Conservation (phyloP, 2,329 filamentous ascomycete genomes). For the Penicillium frequentans region DNA sequence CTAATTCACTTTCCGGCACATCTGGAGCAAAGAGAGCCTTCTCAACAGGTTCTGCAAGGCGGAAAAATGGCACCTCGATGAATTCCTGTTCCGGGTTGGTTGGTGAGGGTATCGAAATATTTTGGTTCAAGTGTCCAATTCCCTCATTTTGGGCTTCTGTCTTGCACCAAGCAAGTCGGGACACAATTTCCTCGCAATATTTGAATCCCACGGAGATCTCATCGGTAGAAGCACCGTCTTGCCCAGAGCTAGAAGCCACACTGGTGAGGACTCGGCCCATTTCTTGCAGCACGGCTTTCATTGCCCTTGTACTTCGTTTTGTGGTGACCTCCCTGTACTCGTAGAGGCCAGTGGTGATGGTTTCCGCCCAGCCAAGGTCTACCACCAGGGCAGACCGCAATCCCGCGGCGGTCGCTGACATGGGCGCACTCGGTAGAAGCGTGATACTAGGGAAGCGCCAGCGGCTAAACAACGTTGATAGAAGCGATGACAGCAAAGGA, state of each 20-base stretch:
- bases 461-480: constrained; percentile 76
- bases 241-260: constrained; percentile 22
- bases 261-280: constrained; percentile 53
- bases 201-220: constrained; percentile 63
- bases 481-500: constrained; percentile 70
- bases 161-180: constrained; percentile 75
- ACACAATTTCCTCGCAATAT: constrained; percentile 77
- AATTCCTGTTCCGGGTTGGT: constrained; percentile 42
- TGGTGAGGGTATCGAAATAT: constrained; percentile 47
- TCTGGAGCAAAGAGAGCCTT: constrained; percentile 66
- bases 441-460: constrained; percentile 81
- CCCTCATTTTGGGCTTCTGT: constrained; percentile 14
- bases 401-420: constrained; percentile 75
- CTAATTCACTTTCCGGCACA: constrained; percentile 60
- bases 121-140: constrained; percentile 27
- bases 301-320: constrained; percentile 70
- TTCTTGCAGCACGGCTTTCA: constrained; percentile 68
- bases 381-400: constrained; percentile 82
- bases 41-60: constrained; percentile 73
- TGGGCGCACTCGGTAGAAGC: constrained; percentile 73
- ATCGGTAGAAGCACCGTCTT: constrained; percentile 33
- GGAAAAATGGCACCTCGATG: constrained; percentile 66
- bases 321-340: constrained; percentile 82
- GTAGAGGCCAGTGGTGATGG: constrained; percentile 79
- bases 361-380: constrained; percentile 92